A percentile compares a stretch with the other conserved stretches of the same genome.
phyloP scores from a whole-genome alignment of 768 basidiomycete genomes.

The Tubosaeta sp. region DNA sequence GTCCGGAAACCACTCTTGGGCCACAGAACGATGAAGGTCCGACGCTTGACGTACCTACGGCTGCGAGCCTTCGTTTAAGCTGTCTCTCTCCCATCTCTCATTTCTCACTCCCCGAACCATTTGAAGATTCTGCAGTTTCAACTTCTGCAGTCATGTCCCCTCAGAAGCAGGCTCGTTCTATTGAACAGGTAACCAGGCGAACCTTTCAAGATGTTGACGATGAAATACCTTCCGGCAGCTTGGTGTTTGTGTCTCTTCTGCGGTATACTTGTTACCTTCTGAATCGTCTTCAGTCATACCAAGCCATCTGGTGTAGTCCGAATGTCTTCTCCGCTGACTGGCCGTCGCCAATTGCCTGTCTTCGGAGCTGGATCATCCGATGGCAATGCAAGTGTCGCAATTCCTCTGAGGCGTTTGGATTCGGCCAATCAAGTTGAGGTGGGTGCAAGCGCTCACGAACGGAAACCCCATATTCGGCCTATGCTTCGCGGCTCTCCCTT shows the following conservation, averaged over 20 bases:
- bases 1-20: constrained; percentile 1
- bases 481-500: neutral
- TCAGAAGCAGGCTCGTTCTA: neutral
- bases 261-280: neutral
- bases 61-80: neutral
- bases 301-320: neutral
- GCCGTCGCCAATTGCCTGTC: constrained; percentile 1
- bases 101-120: constrained; percentile 10
- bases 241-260: constrained; percentile 8
- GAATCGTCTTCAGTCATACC: constrained; percentile 5
- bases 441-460: constrained; percentile 8
- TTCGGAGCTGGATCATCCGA: neutral
- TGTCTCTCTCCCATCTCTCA: constrained; percentile 19
- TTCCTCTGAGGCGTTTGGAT: neutral
- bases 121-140: neutral
- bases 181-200: neutral
- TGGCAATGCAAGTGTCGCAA: too few relatives aligned
- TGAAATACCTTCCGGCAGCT: neutral
- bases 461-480: constrained; percentile 8
- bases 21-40: neutral
- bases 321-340: constrained; percentile 12
- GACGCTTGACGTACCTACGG: neutral
- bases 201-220: constrained; percentile 3
- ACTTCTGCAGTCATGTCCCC: neutral
- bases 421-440: neutral